Conservation (phyloP, 768 basidiomycete species). For the Pisolithus marmoratus region DNA sequence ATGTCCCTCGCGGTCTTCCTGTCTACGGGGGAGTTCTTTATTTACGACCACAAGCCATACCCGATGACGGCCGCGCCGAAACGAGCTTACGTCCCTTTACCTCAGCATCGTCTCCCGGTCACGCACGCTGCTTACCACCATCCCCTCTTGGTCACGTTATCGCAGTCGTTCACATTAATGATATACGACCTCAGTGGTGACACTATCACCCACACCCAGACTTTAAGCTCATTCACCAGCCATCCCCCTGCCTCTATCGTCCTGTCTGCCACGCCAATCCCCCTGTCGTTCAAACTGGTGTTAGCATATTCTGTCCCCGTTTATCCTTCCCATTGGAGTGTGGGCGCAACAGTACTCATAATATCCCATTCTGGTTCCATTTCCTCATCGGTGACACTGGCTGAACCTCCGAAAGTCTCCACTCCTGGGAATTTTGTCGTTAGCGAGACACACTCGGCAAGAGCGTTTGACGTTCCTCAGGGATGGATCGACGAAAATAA, state of each 20-base stretch:
- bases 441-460: slow-evolving; percentile 53
- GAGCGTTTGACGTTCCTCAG: slow-evolving; percentile 64
- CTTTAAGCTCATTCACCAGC: slow-evolving; percentile 70
- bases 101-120: slow-evolving; percentile 40
- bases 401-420: slow-evolving; percentile 5
- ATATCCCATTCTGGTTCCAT: slow-evolving; percentile 37
- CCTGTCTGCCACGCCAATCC: slow-evolving; percentile 53
- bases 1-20: slow-evolving; percentile 53
- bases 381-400: slow-evolving; percentile 4
- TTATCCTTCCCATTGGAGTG: slow-evolving; percentile 77
- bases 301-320: slow-evolving; percentile 72
- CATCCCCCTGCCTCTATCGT: slow-evolving; percentile 78
- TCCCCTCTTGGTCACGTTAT: slow-evolving; percentile 69
- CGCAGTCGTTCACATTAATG: slow-evolving; percentile 59
- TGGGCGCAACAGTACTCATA: slow-evolving; percentile 70
- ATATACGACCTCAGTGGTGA: slow-evolving; percentile 64
- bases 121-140: slow-evolving; percentile 72
- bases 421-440: slow-evolving; percentile 39
- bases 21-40: slow-evolving; percentile 61
- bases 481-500: slow-evolving; percentile 69
- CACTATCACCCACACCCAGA: slow-evolving; percentile 52
- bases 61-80: slow-evolving; percentile 35
- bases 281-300: slow-evolving; percentile 62
- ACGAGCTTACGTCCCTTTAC: slow-evolving; percentile 43
- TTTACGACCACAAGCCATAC: slow-evolving; percentile 50